Base-by-base conservation (phyloP, 306 rosid species). In the Crataegus laevigata region DNA sequence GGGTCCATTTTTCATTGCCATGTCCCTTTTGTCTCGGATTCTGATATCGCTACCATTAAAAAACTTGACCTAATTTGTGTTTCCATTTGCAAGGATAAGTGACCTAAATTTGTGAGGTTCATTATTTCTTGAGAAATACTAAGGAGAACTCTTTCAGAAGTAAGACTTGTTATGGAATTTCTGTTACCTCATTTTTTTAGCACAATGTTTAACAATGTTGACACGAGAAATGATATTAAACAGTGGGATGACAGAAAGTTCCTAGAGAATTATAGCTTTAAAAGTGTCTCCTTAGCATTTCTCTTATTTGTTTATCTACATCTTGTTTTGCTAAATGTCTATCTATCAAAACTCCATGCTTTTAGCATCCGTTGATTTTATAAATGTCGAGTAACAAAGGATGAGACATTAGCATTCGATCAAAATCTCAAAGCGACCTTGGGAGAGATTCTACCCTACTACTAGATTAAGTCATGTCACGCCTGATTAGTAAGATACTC, bases 1-100 rank as follows among this genome's bases (percentile, higher is more conserved):
- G 24, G 73, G 67, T n/a, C 62, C 70, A 58, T 66, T 14, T 51
- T 74, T n/a, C 59, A 51, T 47, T 36, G 69, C 26, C 75, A 51
- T 79, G 47, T 36, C 42, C 61, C 36, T 34, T 11, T 22, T 32
- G 43, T 51, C 1, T 50, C 18, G 21, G 6, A 59, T 42, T 70
- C 52, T 58, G 69, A 38, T 68, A 38, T 67, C 0, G 11, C 10
- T 11, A n/a, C 62, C 36, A 57, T 72, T 21, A 3, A 72, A 17
- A 36, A 72, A 55, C 66, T 55, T 11, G 64, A 55, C 65, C 66
- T 34, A 55, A 32, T 6, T 71, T 71, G 18, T 54, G 4, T 22
- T 32, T 71, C 75, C 40, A 0, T 58, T 45, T 45, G 19, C 18
- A 45, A 45, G 3, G 52, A 4, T 4, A 12, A 59, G 28, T 59